A percentile compares a stretch with the other conserved stretches of the same genome.
Conservation (phyloP, 495 filamentous ascomycete genomes). For the Penicillium daleae region DNA sequence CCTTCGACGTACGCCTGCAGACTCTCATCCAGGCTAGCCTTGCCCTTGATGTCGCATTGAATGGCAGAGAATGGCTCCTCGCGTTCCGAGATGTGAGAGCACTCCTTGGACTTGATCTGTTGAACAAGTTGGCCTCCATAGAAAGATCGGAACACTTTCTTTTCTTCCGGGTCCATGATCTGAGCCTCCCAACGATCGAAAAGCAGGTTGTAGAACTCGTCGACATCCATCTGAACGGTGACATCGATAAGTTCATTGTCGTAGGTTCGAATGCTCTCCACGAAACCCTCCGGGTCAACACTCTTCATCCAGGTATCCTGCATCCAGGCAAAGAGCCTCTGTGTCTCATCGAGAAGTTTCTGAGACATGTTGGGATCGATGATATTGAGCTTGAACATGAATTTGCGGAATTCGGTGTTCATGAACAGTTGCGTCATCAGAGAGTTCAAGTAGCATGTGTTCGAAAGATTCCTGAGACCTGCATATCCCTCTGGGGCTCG, state of each 20-base stretch:
- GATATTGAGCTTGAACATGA: constrained; percentile 71
- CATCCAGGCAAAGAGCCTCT: constrained; percentile 81
- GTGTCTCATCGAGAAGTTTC: constrained; percentile 72
- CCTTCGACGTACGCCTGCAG: constrained; percentile 92
- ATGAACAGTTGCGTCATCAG: constrained; percentile 96
- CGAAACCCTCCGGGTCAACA: constrained; percentile 73
- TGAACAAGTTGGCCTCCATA: constrained; percentile 92
- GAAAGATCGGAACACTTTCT: constrained; percentile 77
- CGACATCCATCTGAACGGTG: constrained; percentile 93
- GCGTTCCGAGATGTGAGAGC: constrained; percentile 87
- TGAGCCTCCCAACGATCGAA: constrained; percentile 92
- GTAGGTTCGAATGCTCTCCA: constrained; percentile 76
- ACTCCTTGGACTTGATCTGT: constrained; percentile 94
- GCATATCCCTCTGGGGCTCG: constrained; percentile 77
- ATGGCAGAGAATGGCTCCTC: constrained; percentile 93
- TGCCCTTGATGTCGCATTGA: constrained; percentile 96
- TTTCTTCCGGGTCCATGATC: constrained; percentile 66
- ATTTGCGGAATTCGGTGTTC: constrained; percentile 86
- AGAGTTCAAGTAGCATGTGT: constrained; percentile 98
- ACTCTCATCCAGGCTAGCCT: constrained; percentile 80
- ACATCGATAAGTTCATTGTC: constrained; percentile 86
- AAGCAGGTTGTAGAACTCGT: constrained; percentile 93
- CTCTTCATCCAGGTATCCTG: constrained; percentile 76
- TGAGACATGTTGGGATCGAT: constrained; percentile 61
- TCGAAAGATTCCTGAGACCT: constrained; percentile 86